phyloP scores from a whole-genome alignment of 2,329 filamentous ascomycete genomes.

The Cladosporium phlei region DNA sequence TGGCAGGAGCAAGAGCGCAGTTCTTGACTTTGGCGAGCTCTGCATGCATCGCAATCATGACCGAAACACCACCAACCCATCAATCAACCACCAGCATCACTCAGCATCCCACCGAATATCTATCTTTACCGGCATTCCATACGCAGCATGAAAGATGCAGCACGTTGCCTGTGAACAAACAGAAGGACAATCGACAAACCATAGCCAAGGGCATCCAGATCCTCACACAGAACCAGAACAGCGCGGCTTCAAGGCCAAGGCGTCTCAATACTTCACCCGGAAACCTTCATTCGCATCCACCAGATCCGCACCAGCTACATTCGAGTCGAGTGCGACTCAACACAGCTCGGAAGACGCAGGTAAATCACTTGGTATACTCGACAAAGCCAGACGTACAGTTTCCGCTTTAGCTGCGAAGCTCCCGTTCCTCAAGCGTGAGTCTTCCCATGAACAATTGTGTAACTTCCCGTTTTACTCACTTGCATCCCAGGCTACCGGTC shows the following conservation, averaged over 20 bases:
- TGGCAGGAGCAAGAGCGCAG: no score
- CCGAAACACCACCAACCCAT: not conserved
- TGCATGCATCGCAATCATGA: no score
- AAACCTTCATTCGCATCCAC: slow-evolving; percentile 9
- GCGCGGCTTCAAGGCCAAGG: slow-evolving; percentile 8
- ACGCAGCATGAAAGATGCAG: slow-evolving; percentile 9
- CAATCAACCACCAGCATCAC: not conserved
- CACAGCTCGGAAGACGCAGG: no score
- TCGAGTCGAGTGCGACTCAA: not conserved
- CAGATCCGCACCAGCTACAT: slow-evolving; percentile 2
- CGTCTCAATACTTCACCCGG: slow-evolving; percentile 8
- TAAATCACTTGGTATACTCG: no score
- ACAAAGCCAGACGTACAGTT: not conserved
- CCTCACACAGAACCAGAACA: not conserved
- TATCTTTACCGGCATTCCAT: slow-evolving; percentile 2
- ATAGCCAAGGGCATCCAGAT: not conserved
- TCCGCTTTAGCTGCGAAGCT: not conserved
- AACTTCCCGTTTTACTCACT: not conserved
- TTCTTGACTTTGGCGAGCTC: no score
- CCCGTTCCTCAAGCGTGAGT: not conserved
- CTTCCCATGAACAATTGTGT: not conserved
- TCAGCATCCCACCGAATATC: not conserved
- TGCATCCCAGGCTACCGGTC: not conserved
- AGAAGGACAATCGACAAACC: no score
- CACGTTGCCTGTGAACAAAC: not conserved